Evolutionary conservation across 192 early-diverging fungal species (phyloP).

Genomic region (Backusella luteola): DNA sequence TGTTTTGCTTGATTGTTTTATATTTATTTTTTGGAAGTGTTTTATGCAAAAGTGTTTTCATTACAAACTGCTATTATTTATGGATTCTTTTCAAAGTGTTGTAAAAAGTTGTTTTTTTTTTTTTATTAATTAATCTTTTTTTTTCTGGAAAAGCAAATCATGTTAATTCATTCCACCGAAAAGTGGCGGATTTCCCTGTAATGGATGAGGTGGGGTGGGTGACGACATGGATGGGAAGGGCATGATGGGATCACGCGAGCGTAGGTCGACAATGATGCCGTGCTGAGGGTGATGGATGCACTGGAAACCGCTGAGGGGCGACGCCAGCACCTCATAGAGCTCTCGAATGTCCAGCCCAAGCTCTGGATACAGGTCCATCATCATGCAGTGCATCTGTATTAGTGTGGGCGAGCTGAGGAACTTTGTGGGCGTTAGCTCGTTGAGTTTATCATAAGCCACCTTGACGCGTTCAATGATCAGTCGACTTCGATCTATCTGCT

Average conservation of each 20-base stretch:
- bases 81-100: not conserved
- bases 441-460: slow-evolving; percentile 22
- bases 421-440: slow-evolving; percentile 21
- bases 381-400: slow-evolving; percentile 30
- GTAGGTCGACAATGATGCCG: not conserved
- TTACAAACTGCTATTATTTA: no score
- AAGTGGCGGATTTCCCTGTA: not conserved
- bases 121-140: not conserved
- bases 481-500: slow-evolving; percentile 8
- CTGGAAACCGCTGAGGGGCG: slow-evolving; percentile 19
- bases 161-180: not conserved
- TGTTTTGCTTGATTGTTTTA: not conserved
- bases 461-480: slow-evolving; percentile 19
- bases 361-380: slow-evolving; percentile 32
- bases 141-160: not conserved
- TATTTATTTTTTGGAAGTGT: not conserved
- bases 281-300: slow-evolving; percentile 34
- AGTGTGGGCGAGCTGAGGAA: slow-evolving; percentile 7
- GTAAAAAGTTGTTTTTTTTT: not conserved
- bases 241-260: not conserved
- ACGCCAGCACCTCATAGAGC: slow-evolving; percentile 21
- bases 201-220: not conserved
- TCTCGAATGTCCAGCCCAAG: slow-evolving; percentile 26
- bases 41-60: no score
- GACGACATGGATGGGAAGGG: not conserved